A percentile compares a stretch with the other conserved stretches of the same genome.
These are phyloP conservation scores for Magnolia kwangsiensis DNA, from an alignment of 164 flowering plant species.

Conservation along the genomic window DNA sequence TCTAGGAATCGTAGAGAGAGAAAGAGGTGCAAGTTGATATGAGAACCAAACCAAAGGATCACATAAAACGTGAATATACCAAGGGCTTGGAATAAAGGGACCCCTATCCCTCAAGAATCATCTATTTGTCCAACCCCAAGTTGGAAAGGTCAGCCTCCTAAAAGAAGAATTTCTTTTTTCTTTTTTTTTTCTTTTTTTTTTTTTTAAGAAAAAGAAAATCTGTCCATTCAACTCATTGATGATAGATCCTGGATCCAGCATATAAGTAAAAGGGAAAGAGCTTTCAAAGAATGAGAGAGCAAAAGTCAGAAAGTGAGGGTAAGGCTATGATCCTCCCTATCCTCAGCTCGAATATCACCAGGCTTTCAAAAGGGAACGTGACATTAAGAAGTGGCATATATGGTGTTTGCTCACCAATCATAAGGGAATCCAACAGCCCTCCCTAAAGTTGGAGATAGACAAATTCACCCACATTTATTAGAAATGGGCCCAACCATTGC, in stretches of 20 bases:
- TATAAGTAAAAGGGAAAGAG: neutral
- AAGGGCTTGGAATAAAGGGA: constrained; percentile 1
- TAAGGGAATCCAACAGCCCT: constrained; percentile 1
- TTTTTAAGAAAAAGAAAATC: too few species aligned
- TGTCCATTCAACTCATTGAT: neutral
- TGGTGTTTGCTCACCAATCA: neutral
- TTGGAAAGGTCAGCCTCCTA: neutral
- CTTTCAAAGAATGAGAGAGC: neutral
- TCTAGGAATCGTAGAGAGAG: too few species aligned
- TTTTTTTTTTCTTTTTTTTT: too few species aligned
- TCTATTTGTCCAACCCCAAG: neutral
- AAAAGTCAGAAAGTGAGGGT: neutral
- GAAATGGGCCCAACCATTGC: neutral
- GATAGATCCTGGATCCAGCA: neutral
- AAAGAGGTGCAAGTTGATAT: neutral
- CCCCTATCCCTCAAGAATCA: constrained; percentile 8
- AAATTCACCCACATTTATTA: too few species aligned
- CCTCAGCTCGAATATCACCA: neutral
- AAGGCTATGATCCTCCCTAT: neutral
- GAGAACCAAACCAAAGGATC: neutral
- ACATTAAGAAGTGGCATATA: neutral
- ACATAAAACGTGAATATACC: neutral
- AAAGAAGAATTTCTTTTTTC: neutral
- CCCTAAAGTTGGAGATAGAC: neutral
- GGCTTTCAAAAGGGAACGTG: neutral